Conservation (phyloP, 345 rosid species). For the Aquilaria sinensis region DNA sequence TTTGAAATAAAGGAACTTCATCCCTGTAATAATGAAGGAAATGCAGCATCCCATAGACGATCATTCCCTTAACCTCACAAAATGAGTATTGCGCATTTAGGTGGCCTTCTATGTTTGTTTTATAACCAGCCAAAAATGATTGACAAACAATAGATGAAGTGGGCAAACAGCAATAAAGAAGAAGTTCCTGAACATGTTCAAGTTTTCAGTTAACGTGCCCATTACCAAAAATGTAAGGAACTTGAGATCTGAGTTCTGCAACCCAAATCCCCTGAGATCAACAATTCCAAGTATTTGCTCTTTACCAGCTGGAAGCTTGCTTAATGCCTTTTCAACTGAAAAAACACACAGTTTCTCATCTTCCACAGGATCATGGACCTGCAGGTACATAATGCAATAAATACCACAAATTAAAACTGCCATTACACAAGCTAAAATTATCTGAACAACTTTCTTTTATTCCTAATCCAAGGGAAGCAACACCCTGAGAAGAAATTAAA, state of each 20-base stretch:
- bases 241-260: constrained; percentile 63
- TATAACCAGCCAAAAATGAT: constrained; percentile 1
- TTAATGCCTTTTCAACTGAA: constrained; percentile 71
- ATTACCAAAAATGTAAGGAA: constrained; percentile 77
- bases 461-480: too few relatives aligned
- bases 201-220: neutral
- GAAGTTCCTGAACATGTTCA: neutral
- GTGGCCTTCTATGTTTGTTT: too few relatives aligned
- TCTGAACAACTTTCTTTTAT: too few relatives aligned
- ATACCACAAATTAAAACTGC: neutral
- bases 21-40: too few relatives aligned
- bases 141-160: constrained; percentile 1
- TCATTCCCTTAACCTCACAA: too few relatives aligned
- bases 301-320: constrained; percentile 64
- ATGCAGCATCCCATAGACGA: too few relatives aligned
- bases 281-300: constrained; percentile 65
- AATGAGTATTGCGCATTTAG: too few relatives aligned
- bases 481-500: too few relatives aligned
- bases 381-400: constrained; percentile 16
- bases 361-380: constrained; percentile 65
- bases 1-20: too few relatives aligned
- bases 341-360: constrained; percentile 73
- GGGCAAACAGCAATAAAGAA: constrained; percentile 1
- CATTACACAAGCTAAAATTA: too few relatives aligned
- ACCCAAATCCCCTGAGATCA: constrained; percentile 74